Percentiles rank a stretch among this genome's conserved stretches.
Conservation (phyloP, 495 filamentous ascomycete genomes). For the Recurvomyces mirabilis region DNA sequence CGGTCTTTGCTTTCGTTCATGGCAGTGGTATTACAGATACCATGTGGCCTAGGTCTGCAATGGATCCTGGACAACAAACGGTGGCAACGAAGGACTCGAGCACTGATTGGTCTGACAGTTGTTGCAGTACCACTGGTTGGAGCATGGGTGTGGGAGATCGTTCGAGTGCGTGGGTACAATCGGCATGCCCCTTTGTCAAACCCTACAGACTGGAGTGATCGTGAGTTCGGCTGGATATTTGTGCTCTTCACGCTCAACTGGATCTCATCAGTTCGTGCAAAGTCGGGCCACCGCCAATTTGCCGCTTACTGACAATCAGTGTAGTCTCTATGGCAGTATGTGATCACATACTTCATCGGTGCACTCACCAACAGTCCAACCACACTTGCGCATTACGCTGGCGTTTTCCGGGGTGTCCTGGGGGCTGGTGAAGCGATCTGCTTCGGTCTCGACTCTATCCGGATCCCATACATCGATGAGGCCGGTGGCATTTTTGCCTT, state of each 20-base stretch:
- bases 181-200: not conserved
- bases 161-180: not conserved
- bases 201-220: not conserved
- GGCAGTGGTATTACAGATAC: not conserved
- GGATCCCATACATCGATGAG: slow-evolving; percentile 15
- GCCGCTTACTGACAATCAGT: not conserved
- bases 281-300: not conserved
- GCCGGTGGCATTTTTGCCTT: slow-evolving; percentile 18
- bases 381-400: slow-evolving; percentile 1
- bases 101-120: not conserved
- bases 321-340: not conserved
- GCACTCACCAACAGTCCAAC: not conserved
- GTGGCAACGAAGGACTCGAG: not conserved
- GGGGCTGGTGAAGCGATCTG: slow-evolving; percentile 20
- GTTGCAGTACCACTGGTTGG: not conserved
- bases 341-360: not conserved
- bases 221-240: not conserved
- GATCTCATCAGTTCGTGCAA: not conserved
- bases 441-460: slow-evolving; percentile 20
- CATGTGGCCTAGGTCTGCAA: not conserved
- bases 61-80: not conserved
- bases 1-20: not conserved
- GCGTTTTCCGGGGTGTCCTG: slow-evolving; percentile 19
- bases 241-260: not conserved
- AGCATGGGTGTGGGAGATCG: not conserved